Conservation (phyloP, 2,329 filamentous ascomycete species). For the Colletotrichum theobromicola region DNA sequence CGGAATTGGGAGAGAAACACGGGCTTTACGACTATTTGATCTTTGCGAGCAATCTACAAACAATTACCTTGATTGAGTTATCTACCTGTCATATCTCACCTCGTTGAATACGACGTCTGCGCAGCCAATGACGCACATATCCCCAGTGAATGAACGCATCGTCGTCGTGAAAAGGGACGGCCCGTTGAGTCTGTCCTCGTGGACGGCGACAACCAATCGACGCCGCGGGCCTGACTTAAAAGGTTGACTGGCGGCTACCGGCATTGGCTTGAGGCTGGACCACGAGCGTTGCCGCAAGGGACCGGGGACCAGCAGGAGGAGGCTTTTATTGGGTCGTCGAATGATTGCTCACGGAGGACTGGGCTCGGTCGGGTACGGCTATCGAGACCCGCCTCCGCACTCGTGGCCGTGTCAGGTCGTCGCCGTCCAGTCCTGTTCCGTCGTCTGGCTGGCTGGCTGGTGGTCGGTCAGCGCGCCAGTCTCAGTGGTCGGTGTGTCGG, state of each 20-base stretch:
- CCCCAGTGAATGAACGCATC: neutral
- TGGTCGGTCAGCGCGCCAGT: neutral
- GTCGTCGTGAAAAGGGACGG: neutral
- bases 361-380: constrained; percentile 13
- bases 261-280: neutral
- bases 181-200: neutral
- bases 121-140: neutral
- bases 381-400: neutral
- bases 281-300: neutral
- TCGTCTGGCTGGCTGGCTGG: neutral
- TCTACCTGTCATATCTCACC: neutral
- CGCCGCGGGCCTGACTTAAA: neutral
- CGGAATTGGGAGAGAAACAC: constrained; percentile 34
- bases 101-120: no score
- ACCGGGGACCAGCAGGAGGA: neutral
- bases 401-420: neutral
- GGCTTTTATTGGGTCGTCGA: neutral
- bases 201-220: neutral
- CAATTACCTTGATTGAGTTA: neutral
- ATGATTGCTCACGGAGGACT: neutral
- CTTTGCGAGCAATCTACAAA: neutral
- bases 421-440: neutral
- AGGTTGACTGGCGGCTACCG: neutral
- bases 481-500: neutral
- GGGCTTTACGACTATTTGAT: neutral